These are phyloP conservation scores for Arthrobotrys musiformis DNA, from an alignment of 2,329 filamentous ascomycete species.

Conservation along the genomic window DNA sequence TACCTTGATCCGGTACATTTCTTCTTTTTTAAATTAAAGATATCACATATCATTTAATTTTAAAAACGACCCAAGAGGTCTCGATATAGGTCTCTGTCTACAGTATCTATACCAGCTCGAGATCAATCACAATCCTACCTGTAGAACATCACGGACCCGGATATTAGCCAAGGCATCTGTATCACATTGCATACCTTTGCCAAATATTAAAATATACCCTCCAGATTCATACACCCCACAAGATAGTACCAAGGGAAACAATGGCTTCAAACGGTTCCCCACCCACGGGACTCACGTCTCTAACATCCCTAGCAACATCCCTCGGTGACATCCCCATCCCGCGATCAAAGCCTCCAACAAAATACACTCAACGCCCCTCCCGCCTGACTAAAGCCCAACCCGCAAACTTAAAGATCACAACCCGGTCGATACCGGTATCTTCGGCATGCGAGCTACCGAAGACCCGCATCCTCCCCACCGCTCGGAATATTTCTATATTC, in stretches of 20 bases:
- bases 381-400: constrained; percentile 24
- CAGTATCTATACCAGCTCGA: background rate
- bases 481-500: constrained; percentile 51
- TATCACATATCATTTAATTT: constrained; percentile 24
- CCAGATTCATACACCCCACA: background rate
- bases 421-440: constrained; percentile 32
- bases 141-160: background rate
- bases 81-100: background rate
- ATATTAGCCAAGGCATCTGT: background rate
- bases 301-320: constrained; percentile 41
- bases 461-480: constrained; percentile 41
- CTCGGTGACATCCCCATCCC: constrained; percentile 24
- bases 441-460: constrained; percentile 27
- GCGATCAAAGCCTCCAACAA: constrained; percentile 25
- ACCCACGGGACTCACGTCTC: background rate
- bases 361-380: constrained; percentile 42
- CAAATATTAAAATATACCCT: background rate
- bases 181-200: background rate
- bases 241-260: background rate
- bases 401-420: constrained; percentile 7
- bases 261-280: constrained; percentile 12
- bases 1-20: constrained; percentile 42
- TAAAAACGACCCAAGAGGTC: background rate
- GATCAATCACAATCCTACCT: background rate
- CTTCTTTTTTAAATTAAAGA: background rate